Evolutionary conservation across 768 basidiomycete genomes (phyloP), one percentile per base, ranked within the genome.

Genomic region (Kockovaella imperatae): DNA sequence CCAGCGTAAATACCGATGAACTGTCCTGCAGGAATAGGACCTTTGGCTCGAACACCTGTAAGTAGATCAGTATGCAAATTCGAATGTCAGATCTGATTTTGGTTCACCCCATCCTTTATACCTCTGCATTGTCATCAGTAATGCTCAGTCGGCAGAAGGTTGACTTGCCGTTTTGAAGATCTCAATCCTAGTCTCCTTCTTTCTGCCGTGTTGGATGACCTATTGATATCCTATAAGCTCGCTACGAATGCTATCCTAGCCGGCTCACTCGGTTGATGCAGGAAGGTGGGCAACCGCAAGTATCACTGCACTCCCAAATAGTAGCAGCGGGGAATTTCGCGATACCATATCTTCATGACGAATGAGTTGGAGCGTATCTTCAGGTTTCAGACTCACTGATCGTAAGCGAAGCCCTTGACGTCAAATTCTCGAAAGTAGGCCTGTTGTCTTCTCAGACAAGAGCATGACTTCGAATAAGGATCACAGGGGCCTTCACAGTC

Each of bases 1-100:
- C 89, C 89, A 1, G 87, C 74, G 64, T 95, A 95, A 3, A 88
- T 76, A 1, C 89, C 89, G 32, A 95, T 68, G 62, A 82, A 91
- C 0, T 81, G 79, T 3, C 86, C 83, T 32, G 67, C 70, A 0
- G 77, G 77, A 24, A 91, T 88, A 54, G 80, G 59, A 74, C 59
- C 17, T 78, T 79, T 30, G 80, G 68, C 80, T 62, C 86, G 83
- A 2, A 91, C 78, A 28, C 87, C 87, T 87, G 44, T 10, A 10
- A 14, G 35, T 11, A 28, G 49, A n/a, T n/a, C n/a, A n/a, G n/a
- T n/a, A n/a, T n/a, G n/a, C n/a, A n/a, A n/a, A n/a, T n/a, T n/a
- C n/a, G n/a, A n/a, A n/a, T n/a, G n/a, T n/a, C n/a, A n/a, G 10
- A 11, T 28, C 24, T 11, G 36, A 40, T 23, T 14, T 13, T 31